Evolutionary conservation across 495 filamentous ascomycete species (phyloP).

Genomic region (Pyrenopolyporus hunteri): DNA sequence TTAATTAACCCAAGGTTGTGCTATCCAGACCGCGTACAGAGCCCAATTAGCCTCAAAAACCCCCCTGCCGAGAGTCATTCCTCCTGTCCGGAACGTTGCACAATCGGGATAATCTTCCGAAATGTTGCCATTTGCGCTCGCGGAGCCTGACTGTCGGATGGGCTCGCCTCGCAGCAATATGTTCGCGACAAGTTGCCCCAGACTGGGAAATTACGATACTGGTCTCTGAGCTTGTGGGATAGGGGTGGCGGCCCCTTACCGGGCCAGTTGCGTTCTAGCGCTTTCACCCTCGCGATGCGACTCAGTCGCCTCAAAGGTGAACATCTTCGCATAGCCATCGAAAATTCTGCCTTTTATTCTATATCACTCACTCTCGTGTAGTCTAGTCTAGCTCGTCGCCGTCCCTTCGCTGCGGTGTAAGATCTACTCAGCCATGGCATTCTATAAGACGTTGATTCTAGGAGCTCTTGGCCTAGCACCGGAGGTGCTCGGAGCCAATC

Average conservation of each 20-base stretch:
- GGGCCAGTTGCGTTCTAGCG: slow-evolving; percentile 10
- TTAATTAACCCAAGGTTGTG: slow-evolving; percentile 27
- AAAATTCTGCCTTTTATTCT: slow-evolving; percentile 3
- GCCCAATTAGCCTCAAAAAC: slow-evolving; percentile 40
- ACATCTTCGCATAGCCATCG: slow-evolving; percentile 15
- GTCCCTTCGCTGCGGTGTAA: slow-evolving; percentile 7
- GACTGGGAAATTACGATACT: slow-evolving; percentile 14
- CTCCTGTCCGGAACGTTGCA: slow-evolving; percentile 37
- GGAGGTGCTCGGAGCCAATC: slow-evolving; percentile 43
- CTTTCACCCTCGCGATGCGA: slow-evolving; percentile 18
- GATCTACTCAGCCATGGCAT: slow-evolving; percentile 34
- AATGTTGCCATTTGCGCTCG: slow-evolving; percentile 41
- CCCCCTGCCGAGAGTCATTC: slow-evolving; percentile 34
- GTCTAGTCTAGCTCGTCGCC: slow-evolving; percentile 2
- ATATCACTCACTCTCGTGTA: slow-evolving; percentile 9
- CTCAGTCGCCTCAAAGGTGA: slow-evolving; percentile 26
- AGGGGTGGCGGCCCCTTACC: slow-evolving; percentile 1
- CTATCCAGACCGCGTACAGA: slow-evolving; percentile 9
- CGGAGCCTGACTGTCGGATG: slow-evolving; percentile 31
- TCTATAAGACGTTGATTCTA: slow-evolving; percentile 36
- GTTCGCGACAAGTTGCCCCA: slow-evolving; percentile 28
- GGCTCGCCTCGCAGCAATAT: slow-evolving; percentile 26
- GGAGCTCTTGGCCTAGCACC: slow-evolving; percentile 40
- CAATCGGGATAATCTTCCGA: slow-evolving; percentile 41
- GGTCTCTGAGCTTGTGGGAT: slow-evolving; percentile 25